These are phyloP conservation scores for Xylariaceae sp. DNA, from an alignment of 2,329 filamentous ascomycete species.

Conservation along the genomic window DNA sequence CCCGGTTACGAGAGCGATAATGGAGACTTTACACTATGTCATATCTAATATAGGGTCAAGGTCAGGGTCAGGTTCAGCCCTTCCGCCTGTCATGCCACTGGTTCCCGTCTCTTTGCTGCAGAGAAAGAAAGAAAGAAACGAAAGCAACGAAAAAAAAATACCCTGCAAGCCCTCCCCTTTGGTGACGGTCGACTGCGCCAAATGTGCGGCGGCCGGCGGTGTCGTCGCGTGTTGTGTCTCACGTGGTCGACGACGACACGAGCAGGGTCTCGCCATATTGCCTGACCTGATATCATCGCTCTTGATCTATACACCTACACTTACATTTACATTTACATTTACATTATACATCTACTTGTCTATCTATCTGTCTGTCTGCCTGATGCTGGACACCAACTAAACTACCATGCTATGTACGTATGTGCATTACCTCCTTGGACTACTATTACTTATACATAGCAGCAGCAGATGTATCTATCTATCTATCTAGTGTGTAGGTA, in stretches of 20 bases:
- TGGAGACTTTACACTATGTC: too few species aligned
- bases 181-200: conserved; percentile 1
- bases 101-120: too few species aligned
- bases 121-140: too few species aligned
- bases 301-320: too few species aligned
- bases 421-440: not conserved
- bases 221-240: not conserved
- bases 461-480: not conserved
- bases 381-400: too few species aligned
- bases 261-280: not conserved
- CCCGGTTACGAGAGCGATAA: not conserved
- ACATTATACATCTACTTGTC: not conserved
- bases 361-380: not conserved
- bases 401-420: not conserved
- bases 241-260: not conserved
- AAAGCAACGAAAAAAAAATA: too few species aligned
- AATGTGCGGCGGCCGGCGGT: not conserved
- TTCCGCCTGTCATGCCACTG: too few species aligned
- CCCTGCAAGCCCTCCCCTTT: not conserved
- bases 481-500: too few species aligned
- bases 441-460: not conserved
- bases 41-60: too few species aligned
- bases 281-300: too few species aligned
- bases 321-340: too few species aligned
- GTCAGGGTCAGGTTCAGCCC: too few species aligned